Base-by-base conservation (phyloP, 169 alveolate genomes). In the Plasmodium gonderi region DNA sequence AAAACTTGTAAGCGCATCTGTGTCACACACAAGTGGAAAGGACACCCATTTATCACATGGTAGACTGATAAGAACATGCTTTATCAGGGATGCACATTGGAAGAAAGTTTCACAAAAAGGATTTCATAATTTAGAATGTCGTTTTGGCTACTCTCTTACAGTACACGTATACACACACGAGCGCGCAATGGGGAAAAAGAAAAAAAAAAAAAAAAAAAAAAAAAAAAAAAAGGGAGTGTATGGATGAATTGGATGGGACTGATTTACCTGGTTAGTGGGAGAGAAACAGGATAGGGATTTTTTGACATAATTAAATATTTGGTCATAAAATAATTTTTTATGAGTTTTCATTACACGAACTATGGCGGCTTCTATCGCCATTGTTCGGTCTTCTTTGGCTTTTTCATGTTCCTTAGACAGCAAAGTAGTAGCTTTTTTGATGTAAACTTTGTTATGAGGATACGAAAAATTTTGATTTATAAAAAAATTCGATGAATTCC, bases 301-400 rank as follows among this genome's bases (percentile, higher is more conserved):
- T 60, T 75, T 87, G 3, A 87, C 93, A 60, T 87, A 60, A 45
- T 87, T 82, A 74, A 87, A 87, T n/a, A 87, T 87, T 87, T 87
- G 93, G 38, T 87, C 93, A 33, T 87, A 87, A 44, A 87, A 87
- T n/a, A 87, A 54, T 75, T 76, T 87, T 47, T 87, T 87, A 44
- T 87, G 93, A 14, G 92, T 65, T 69, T 97, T 97, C 98, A 97
- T 97, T 7, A 97, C 96, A 77, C 97, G 95, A 12, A 97, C 98
- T 38, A 96, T 96, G 20, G 97, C 97, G 3, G 98, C 98, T 45
- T 97, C 98, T 42, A 97, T 96, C 11, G 98, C 98, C 54, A 92
- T 92, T 17, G 97, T 82, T 91, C 97, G 93, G 31, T 97, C 98
- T 29, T 95, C 97, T 51, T 95, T 90, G 6, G 85, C 47, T 68